Conservation (phyloP, 1,139 yeast genomes). For the Fermentozyma sake region DNA sequence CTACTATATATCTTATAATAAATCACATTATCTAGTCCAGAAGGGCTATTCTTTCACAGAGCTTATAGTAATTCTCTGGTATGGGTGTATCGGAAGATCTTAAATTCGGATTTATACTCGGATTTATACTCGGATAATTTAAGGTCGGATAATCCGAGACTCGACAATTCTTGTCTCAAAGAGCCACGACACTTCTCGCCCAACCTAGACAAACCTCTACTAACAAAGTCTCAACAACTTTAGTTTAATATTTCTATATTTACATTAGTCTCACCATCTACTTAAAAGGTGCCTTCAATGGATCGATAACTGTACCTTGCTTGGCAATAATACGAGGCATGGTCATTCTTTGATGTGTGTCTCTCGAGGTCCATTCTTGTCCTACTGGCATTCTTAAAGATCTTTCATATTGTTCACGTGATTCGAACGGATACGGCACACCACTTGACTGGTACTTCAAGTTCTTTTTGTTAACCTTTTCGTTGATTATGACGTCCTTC, state of each 20-base stretch:
- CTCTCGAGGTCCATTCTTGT: constrained; percentile 91
- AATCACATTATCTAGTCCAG: too few relatives aligned
- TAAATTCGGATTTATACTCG: too few relatives aligned
- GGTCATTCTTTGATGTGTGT: constrained; percentile 79
- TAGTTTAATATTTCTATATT: constrained; percentile 1
- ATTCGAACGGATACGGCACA: constrained; percentile 93
- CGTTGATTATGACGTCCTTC: constrained; percentile 84
- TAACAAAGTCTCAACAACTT: constrained; percentile 1
- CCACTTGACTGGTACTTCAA: constrained; percentile 77
- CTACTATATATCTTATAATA: too few relatives aligned
- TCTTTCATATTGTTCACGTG: constrained; percentile 90
- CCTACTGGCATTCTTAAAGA: constrained; percentile 95
- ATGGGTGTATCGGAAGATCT: too few relatives aligned
- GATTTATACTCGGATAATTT: too few relatives aligned
- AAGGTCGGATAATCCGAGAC: too few relatives aligned
- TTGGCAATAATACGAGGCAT: constrained; percentile 86
- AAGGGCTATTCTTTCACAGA: too few relatives aligned
- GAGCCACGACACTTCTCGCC: too few relatives aligned
- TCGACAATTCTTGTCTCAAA: too few relatives aligned
- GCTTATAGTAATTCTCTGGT: too few relatives aligned
- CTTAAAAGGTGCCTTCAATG: constrained; percentile 70
- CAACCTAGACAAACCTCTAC: too few relatives aligned
- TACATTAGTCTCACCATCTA: constrained; percentile 12
- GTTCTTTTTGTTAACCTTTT: constrained; percentile 77
- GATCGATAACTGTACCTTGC: constrained; percentile 88